Percentiles rank a stretch among this genome's conserved stretches.
phyloP scores from a whole-genome alignment of 139 green algal species.

The Pedinophyceae sp. region DNA sequence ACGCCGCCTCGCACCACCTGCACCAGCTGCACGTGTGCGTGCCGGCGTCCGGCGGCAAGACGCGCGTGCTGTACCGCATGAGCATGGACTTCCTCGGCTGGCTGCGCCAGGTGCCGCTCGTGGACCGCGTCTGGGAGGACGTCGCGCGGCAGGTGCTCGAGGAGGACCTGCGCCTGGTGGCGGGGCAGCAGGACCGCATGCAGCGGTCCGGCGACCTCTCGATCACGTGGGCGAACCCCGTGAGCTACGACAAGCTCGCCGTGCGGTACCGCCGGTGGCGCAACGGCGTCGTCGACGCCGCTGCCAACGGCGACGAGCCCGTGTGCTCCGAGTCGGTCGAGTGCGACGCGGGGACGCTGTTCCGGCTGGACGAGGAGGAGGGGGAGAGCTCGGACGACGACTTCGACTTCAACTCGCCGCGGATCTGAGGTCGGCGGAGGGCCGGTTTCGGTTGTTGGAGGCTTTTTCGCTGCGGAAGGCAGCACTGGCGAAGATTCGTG shows the following conservation, averaged over 20 bases:
- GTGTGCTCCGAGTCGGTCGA: background rate
- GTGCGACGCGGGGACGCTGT: background rate
- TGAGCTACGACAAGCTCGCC: constrained; percentile 93
- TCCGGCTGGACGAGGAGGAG: too few species aligned
- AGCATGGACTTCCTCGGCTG: constrained; percentile 85
- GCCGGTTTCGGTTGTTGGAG: too few species aligned
- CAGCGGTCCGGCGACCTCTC: constrained; percentile 56
- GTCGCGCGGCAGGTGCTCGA: constrained; percentile 82
- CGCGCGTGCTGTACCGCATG: constrained; percentile 96
- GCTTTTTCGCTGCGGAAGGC: too few species aligned
- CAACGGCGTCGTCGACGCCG: constrained; percentile 26
- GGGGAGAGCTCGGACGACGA: too few species aligned
- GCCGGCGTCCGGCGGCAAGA: constrained; percentile 60
- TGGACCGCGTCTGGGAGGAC: constrained; percentile 71
- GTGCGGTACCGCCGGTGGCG: constrained; percentile 89
- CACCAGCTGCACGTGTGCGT: constrained; percentile 96
- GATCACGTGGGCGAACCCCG: constrained; percentile 80
- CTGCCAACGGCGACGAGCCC: background rate
- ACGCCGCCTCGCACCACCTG: constrained; percentile 76
- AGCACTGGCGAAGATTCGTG: too few species aligned
- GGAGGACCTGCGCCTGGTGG: constrained; percentile 89
- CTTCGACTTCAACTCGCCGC: too few species aligned
- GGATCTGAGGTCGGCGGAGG: too few species aligned
- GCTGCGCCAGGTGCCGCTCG: constrained; percentile 62
- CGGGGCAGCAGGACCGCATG: constrained; percentile 90